Evolutionary conservation across 805 yeast species (phyloP), one percentile per base, ranked within the genome.

Genomic region (Hanseniaspora lindneri): DNA sequence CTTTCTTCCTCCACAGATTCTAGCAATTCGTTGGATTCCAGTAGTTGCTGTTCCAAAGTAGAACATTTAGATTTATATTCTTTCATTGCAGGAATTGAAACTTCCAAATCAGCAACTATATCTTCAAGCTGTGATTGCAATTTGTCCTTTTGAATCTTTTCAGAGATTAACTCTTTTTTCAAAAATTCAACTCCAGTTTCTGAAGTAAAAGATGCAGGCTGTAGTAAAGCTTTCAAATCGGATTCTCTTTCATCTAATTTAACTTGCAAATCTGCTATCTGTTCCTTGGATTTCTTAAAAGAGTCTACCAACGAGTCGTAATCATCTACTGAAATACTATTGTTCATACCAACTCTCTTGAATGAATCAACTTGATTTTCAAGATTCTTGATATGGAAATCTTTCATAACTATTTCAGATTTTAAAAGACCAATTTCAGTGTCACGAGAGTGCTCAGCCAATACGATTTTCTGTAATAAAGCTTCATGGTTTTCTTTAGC

Each of bases 51-150:
- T 67, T 83, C 77, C 56, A 82, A 56, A 44, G 70, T 61, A 54
- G 68, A 60, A 55, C 86, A 70, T 63, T 74, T 75, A 48, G 73
- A 76, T 63, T 71, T 78, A 56, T 79, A 82, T 46, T 78, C 80
- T 64, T 68, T 75, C 41, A 89, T 72, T 2, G 80, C 67, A 0
- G 97, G 96, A 49, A 84, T 78, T 57, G 83, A 79, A 27, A 74
- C 70, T 56, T 86, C 94, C 53, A 88, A 67, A 61, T 87, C 96
- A 17, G 71, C 69, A 28, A 87, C 76, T 54, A 89, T 78, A 1
- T 71, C 68, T 55, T 82, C 80, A 51, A 88, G 68, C 61, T 85
- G 89, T 30, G 68, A 62, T 49, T 87, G 83, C 51, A 89, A 69
- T 48, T 74, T 72, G 50, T 76, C 78, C 55, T 83, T 85, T 46